Evolutionary conservation across 176 grass and related monocot species (phyloP).

Genomic region (Rhynchospora breviuscula): DNA sequence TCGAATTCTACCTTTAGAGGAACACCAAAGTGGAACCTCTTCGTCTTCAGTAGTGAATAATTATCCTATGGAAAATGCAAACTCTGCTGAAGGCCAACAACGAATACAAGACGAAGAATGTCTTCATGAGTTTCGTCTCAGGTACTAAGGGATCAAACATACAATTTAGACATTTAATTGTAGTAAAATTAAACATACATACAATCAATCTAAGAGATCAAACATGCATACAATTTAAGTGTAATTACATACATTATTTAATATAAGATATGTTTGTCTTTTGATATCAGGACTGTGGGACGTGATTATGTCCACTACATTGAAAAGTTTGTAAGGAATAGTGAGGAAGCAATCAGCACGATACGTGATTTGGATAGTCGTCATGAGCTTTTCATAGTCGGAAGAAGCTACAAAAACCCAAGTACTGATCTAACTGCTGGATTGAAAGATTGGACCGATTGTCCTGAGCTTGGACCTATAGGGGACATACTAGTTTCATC

Average conservation of each 20-base stretch:
- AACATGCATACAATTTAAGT: too few species aligned
- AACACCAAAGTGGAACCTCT: background rate
- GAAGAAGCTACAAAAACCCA: conserved; percentile 41
- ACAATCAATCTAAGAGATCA: too few species aligned
- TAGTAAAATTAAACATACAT: background rate
- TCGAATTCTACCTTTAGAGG: conserved; percentile 42
- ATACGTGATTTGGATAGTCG: conserved; percentile 47
- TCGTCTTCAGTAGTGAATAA: conserved; percentile 21
- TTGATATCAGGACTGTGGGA: conserved; percentile 14
- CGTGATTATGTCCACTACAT: conserved; percentile 40
- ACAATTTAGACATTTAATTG: background rate
- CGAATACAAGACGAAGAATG: conserved; percentile 58
- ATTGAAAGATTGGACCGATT: conserved; percentile 71
- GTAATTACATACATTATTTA: too few species aligned
- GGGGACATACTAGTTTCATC: conserved; percentile 81
- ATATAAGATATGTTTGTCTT: background rate
- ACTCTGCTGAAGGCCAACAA: conserved; percentile 31
- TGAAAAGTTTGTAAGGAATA: conserved; percentile 36
- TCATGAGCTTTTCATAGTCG: conserved; percentile 71
- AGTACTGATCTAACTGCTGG: conserved; percentile 45
- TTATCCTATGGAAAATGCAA: conserved; percentile 31
- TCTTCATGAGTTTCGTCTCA: conserved; percentile 52
- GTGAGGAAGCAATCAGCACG: conserved; percentile 61
- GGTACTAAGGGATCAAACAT: conserved; percentile 15
- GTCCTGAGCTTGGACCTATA: conserved; percentile 76